These are phyloP conservation scores for Metschnikowia chrysomelidarum DNA, from an alignment of 805 yeast species.

Conservation along the genomic window DNA sequence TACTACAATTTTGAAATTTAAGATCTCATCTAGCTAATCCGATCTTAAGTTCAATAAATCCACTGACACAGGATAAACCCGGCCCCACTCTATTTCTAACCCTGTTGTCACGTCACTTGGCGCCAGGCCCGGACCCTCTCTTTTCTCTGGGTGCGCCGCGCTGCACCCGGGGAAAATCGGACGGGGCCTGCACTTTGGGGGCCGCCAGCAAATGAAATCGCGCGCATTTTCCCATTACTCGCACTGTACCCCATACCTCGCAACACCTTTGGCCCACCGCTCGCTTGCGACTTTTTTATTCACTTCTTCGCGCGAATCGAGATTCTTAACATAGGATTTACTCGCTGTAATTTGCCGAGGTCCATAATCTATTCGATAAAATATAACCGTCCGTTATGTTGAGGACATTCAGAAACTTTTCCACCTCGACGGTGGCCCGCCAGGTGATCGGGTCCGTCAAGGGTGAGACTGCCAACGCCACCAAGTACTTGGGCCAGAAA, in stretches of 20 bases:
- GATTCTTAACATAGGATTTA: conserved; percentile 1
- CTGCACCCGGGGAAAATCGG: conserved; percentile 13
- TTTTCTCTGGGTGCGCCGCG: too few relatives aligned
- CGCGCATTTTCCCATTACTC: conserved; percentile 18
- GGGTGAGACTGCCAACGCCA: conserved; percentile 39
- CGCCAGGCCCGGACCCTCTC: too few relatives aligned
- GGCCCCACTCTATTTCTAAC: too few relatives aligned
- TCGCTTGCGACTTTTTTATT: conserved; percentile 4
- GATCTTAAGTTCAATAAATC: too few relatives aligned
- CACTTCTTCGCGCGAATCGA: conserved; percentile 1
- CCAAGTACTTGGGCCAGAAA: conserved; percentile 52
- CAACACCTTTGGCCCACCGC: conserved; percentile 5
- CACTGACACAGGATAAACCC: too few relatives aligned
- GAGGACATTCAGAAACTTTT: conserved; percentile 26
- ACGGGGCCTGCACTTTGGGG: neutral
- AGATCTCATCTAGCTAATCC: too few relatives aligned
- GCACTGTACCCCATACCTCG: conserved; percentile 19
- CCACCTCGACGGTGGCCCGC: conserved; percentile 25
- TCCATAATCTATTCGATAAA: neutral
- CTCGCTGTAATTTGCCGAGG: neutral
- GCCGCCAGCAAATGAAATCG: conserved; percentile 20
- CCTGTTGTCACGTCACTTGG: too few relatives aligned
- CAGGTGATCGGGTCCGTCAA: conserved; percentile 40
- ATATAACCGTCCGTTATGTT: conserved; percentile 13
- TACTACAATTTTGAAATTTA: too few relatives aligned